These are phyloP conservation scores for Neurospora sp. DNA, from an alignment of 495 filamentous ascomycete genomes.

Conservation along the genomic window DNA sequence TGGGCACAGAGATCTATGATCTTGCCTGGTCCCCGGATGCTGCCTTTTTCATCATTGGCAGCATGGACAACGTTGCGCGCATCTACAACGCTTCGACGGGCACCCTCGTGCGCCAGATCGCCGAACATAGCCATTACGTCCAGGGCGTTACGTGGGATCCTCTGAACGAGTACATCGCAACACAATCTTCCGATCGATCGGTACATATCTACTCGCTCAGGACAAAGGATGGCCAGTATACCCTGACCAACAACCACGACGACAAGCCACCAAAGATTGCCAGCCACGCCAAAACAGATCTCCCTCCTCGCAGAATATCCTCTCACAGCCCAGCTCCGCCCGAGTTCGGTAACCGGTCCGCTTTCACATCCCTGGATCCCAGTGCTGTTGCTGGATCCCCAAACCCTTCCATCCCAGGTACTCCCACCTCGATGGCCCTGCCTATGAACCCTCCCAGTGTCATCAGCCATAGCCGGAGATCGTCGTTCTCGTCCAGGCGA, in stretches of 20 bases:
- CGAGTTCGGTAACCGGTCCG: constrained; percentile 52
- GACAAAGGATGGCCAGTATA: constrained; percentile 94
- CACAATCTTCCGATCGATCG: constrained; percentile 94
- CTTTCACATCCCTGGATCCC: constrained; percentile 41
- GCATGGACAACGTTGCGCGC: constrained; percentile 96
- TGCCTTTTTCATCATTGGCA: constrained; percentile 92
- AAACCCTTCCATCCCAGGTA: constrained; percentile 86
- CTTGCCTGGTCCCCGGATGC: constrained; percentile 97
- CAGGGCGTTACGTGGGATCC: constrained; percentile 99
- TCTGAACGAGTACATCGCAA: constrained; percentile 94
- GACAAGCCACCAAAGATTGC: constrained; percentile 38
- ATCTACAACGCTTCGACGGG: constrained; percentile 95
- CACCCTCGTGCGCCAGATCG: constrained; percentile 87
- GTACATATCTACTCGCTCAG: constrained; percentile 95
- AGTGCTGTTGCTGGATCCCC: constrained; percentile 64
- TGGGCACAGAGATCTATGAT: constrained; percentile 92
- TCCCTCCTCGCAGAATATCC: constrained; percentile 79
- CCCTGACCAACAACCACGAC: constrained; percentile 43
- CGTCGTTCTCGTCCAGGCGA: constrained; percentile 88
- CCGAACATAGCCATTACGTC: constrained; percentile 97
- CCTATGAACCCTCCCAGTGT: constrained; percentile 94
- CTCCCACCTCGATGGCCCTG: constrained; percentile 75
- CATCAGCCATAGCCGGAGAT: constrained; percentile 81
- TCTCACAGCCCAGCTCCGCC: constrained; percentile 89
- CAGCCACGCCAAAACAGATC: constrained; percentile 68